Base-by-base conservation (phyloP, 768 basidiomycete species). In the Mycena rebaudengoi region DNA sequence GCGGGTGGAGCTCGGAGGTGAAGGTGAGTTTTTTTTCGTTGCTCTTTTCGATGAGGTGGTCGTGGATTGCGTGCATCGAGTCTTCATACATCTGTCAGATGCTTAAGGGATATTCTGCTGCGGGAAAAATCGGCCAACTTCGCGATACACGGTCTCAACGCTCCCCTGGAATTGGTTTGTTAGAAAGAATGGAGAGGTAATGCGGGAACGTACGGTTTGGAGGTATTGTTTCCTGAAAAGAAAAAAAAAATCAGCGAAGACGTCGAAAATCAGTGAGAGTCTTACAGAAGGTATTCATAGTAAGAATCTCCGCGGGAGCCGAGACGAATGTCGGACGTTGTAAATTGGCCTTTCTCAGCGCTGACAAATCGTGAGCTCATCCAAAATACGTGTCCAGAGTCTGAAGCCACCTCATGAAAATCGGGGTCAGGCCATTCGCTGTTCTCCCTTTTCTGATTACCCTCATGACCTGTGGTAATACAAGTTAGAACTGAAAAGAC, bases 291-390 rank as follows among this genome's bases (percentile, higher is more conserved):
- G 70, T 96, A 95, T 74, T 97, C 96, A 72, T 97, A 99, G 78
- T 90, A 98, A 5, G 94, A 95, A 75, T 99, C 96, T 28, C 91
- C 96, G 30, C 96, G 85, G 30, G 95, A 95, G 18, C 96, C 96
- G n/a, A 99, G 86, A 4, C 96, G 89, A 62, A 99, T 93, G n/a
- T 91, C 86, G 13, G 92, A 88, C 21, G 86, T 78, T 28, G 88
- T 74, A 64, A 80, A 86, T 53, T 77, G 73, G 7, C 83, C 85
- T 7, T 72, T 68, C 0, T 78, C 28, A n/a, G 37, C 11, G 61
- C 83, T 83, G 62, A 18, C 40, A 8, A 25, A 41, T n/a, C n/a
- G n/a, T n/a, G 41, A 28, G 46, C 43, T 55, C 18, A 25, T 12
- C 7, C 11, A 4, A 41, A 23, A 46, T 32, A 18, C 35, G 25